Conservation (phyloP, 345 rosid genomes). For the Litchi chinensis region DNA sequence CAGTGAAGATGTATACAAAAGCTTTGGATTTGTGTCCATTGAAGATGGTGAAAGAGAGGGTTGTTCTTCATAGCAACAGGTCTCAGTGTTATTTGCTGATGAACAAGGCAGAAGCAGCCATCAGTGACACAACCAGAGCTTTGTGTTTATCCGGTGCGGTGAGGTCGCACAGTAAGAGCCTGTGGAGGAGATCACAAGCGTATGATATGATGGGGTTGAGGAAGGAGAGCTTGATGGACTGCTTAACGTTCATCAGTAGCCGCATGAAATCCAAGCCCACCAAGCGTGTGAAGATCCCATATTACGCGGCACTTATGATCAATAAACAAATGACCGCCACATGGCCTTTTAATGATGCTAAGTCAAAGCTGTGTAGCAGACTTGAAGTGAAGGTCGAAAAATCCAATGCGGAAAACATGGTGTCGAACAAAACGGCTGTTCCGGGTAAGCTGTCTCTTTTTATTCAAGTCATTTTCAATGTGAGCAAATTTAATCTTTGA, state of each 20-base stretch:
- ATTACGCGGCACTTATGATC: slow-evolving; percentile 64
- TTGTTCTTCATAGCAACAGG: slow-evolving; percentile 74
- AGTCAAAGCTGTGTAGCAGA: slow-evolving; percentile 16
- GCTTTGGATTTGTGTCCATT: slow-evolving; percentile 65
- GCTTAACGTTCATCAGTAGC: slow-evolving; percentile 58
- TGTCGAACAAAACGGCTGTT: slow-evolving; percentile 10
- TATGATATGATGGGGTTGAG: slow-evolving; percentile 65
- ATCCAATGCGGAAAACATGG: background rate
- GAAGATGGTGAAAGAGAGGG: slow-evolving; percentile 54
- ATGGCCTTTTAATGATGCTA: slow-evolving; percentile 43
- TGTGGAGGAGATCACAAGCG: slow-evolving; percentile 96
- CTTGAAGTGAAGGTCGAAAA: background rate
- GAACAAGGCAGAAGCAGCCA: slow-evolving; percentile 53
- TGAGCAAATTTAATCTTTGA: background rate
- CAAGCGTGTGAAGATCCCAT: slow-evolving; percentile 45
- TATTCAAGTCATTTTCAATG: too few relatives aligned
- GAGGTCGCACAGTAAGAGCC: slow-evolving; percentile 64
- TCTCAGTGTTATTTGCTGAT: slow-evolving; percentile 73
- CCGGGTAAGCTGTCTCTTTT: background rate
- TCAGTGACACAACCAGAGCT: slow-evolving; percentile 84
- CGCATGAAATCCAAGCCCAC: slow-evolving; percentile 29
- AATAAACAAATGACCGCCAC: slow-evolving; percentile 69
- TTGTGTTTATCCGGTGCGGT: slow-evolving; percentile 47
- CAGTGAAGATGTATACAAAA: slow-evolving; percentile 44
- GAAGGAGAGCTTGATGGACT: slow-evolving; percentile 82